Percentiles rank a stretch among this genome's conserved stretches.
Evolutionary conservation across 179 eudicot genomes (phyloP).

Genomic region (Carnegiea gigantea): DNA sequence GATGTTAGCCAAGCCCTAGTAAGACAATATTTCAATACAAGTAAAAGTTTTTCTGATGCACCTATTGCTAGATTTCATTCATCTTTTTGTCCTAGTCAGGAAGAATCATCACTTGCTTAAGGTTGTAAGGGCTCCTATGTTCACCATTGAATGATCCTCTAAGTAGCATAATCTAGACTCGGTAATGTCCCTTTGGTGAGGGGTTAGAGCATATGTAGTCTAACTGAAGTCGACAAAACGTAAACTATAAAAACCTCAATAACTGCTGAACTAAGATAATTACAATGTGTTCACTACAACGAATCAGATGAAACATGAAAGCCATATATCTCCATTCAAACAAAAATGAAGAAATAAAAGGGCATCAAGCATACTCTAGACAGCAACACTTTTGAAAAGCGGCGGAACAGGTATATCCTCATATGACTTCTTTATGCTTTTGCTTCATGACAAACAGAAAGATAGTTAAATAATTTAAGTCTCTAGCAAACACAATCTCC

Average conservation of each 20-base stretch:
- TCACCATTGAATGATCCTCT: background rate
- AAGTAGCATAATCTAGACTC: background rate
- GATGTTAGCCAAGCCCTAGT: background rate
- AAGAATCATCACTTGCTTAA: too few relatives aligned
- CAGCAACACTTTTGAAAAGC: constrained; percentile 62
- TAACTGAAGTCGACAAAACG: too few relatives aligned
- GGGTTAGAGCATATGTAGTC: background rate
- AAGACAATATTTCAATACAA: background rate
- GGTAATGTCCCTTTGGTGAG: background rate
- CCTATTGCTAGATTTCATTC: background rate
- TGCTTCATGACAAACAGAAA: constrained; percentile 19
- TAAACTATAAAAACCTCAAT: too few relatives aligned
- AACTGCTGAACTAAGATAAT: too few relatives aligned
- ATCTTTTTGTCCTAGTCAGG: background rate
- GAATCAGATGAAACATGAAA: too few relatives aligned
- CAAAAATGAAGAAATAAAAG: background rate
- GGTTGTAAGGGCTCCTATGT: too few relatives aligned
- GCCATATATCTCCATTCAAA: too few relatives aligned
- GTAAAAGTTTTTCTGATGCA: background rate
- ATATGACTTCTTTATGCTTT: constrained; percentile 63
- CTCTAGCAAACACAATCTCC: background rate
- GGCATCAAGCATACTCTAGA: constrained; percentile 55
- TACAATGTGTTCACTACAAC: too few relatives aligned
- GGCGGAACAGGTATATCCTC: constrained; percentile 79
- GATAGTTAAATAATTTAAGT: background rate